Conservation (phyloP, 331 rosid genomes). For the Quercus tomentella region DNA sequence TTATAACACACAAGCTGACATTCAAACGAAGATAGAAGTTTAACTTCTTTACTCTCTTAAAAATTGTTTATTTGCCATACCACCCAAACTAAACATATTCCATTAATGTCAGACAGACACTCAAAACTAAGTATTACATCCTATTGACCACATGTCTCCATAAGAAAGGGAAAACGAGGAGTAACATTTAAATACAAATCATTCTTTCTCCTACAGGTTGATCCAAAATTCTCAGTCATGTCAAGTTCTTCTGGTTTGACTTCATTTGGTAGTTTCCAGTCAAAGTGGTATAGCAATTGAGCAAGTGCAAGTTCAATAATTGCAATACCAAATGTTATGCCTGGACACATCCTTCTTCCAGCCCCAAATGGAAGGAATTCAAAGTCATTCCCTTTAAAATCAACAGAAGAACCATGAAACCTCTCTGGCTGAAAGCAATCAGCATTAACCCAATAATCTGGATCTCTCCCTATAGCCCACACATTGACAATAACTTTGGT, state of each 20-base stretch:
- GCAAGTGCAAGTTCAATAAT: background rate
- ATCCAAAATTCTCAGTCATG: background rate
- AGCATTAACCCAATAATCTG: background rate
- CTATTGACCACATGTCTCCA: background rate
- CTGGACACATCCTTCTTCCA: background rate
- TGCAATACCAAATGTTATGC: background rate
- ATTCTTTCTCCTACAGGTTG: background rate
- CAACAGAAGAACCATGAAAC: background rate
- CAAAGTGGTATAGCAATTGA: background rate
- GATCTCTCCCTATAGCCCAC: background rate
- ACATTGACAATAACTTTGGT: background rate
- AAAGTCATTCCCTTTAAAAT: background rate
- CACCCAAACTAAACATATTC: too few relatives aligned
- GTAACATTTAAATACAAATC: background rate
- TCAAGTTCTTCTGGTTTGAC: background rate
- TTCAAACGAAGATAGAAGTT: too few relatives aligned
- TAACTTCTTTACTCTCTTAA: too few relatives aligned
- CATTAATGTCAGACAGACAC: too few relatives aligned
- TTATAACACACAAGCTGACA: too few relatives aligned
- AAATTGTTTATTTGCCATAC: too few relatives aligned
- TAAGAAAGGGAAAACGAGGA: background rate
- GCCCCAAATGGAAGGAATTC: background rate
- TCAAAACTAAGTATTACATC: too few relatives aligned
- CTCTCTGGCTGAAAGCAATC: background rate
- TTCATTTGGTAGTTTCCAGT: background rate